Conservation (phyloP, 305 asterid genomes). For the Ajuga reptans region DNA sequence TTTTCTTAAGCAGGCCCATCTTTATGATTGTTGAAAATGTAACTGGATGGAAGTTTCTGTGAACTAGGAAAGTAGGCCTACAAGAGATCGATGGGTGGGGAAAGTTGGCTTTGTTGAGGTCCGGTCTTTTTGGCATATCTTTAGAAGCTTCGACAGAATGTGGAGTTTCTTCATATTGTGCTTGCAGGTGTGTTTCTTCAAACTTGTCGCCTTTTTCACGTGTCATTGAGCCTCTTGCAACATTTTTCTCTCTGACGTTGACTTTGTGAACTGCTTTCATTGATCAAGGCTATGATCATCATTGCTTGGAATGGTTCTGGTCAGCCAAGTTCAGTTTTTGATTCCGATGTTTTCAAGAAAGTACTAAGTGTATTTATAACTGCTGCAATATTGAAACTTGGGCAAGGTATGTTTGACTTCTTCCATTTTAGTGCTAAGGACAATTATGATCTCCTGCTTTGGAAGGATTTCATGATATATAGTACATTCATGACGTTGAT, state of each 20-base stretch:
- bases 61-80: constrained; percentile 52
- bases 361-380: constrained; percentile 88
- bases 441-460: neutral
- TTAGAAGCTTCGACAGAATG: constrained; percentile 95
- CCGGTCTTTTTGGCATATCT: constrained; percentile 90
- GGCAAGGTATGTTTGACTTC: constrained; percentile 60
- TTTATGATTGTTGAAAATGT: neutral
- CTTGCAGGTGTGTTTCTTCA: constrained; percentile 62
- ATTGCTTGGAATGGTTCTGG: constrained; percentile 94
- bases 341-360: constrained; percentile 61
- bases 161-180: constrained; percentile 97
- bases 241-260: constrained; percentile 21
- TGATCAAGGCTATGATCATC: constrained; percentile 87
- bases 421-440: constrained; percentile 2
- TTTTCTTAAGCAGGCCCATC: constrained; percentile 1
- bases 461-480: constrained; percentile 1
- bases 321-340: constrained; percentile 53
- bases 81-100: constrained; percentile 84
- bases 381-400: constrained; percentile 93
- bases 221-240: constrained; percentile 7
- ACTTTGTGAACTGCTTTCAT: constrained; percentile 22
- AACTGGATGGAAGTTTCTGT: constrained; percentile 19
- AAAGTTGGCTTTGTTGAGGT: constrained; percentile 97
- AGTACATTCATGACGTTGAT: constrained; percentile 13
- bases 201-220: constrained; percentile 6